phyloP scores from a whole-genome alignment of 306 rosid species.

The Parietaria judaica region DNA sequence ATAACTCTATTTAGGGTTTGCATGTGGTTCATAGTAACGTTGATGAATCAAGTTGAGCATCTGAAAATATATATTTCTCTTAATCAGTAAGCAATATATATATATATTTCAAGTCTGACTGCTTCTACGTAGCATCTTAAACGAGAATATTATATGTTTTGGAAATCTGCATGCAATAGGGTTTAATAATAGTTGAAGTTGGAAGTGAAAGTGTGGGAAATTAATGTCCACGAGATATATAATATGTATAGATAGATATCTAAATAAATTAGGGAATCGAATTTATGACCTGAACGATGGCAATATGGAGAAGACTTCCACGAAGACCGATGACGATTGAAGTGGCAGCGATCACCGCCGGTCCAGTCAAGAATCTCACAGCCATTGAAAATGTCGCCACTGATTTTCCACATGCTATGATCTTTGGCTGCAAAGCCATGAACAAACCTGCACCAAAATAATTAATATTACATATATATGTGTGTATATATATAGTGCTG shows the following conservation, averaged over 20 bases:
- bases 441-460: constrained; percentile 45
- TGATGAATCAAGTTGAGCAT: not conserved
- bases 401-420: constrained; percentile 83
- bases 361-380: constrained; percentile 82
- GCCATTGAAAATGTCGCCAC: constrained; percentile 92
- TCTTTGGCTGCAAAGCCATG: constrained; percentile 89
- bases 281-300: constrained; percentile 68
- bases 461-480: not conserved
- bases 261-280: not conserved
- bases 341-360: constrained; percentile 82
- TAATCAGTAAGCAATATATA: too few relatives aligned
- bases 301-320: constrained; percentile 75
- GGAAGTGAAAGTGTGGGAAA: not conserved
- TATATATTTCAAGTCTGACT: too few relatives aligned
- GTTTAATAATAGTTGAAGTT: not conserved
- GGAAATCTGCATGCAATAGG: not conserved
- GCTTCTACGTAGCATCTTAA: too few relatives aligned
- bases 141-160: too few relatives aligned
- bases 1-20: not conserved
- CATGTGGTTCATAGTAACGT: not conserved
- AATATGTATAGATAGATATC: not conserved
- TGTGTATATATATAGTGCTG: not conserved
- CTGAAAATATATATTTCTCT: too few relatives aligned
- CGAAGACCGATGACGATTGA: constrained; percentile 70
- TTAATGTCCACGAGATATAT: not conserved